Evolutionary conservation across 2,329 filamentous ascomycete genomes (phyloP), one percentile per base, ranked within the genome.

Genomic region (Colletotrichum ledebouriae): DNA sequence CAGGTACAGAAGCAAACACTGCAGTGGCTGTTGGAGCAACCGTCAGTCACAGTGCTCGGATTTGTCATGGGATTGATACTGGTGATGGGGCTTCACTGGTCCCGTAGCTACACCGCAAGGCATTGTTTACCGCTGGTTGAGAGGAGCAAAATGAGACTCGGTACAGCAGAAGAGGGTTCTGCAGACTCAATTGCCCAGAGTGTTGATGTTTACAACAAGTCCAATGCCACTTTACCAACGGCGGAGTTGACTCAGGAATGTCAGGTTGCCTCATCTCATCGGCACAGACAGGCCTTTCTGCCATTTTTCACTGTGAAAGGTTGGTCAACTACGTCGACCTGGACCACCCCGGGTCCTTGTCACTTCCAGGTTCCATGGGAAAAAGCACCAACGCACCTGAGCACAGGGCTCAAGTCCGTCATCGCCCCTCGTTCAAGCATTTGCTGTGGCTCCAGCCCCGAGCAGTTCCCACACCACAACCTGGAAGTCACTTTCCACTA

Each of bases 61-160:
- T 66, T 66, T 56, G 63, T 62, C 62, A 66, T 50, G 33, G 39
- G 20, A 11, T 33, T 25, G n/a, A 15, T n/a, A 37, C 50, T 55
- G 3, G 9, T 29, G 6, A 29, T 29, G 29, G 7, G 29, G 6
- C 29, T 29, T 29, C 29, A 29, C 29, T 29, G 29, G 29, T 9
- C 29, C 29, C 29, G 6, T 7, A 29, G 29, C 29, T 9, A 29
- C 29, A 29, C 29, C 29, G 29, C 29, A 29, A 29, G 29, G 29
- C 29, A 13, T 13, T 17, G 50, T n/a, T 55, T 55, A 37, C 29
- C 50, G 33, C 50, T 39, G 22, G 15, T 55, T 10, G 50, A 33
- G 50, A 22, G 34, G 52, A 17, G 22, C 39, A 34, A 42, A 25
- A 29, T 56, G 41, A 55, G 57, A 60, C n/a, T 46, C 46, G 42